Evolutionary conservation across 2,329 filamentous ascomycete species (phyloP), one percentile per base, ranked within the genome.

Genomic region (Cladosporium sp.): DNA sequence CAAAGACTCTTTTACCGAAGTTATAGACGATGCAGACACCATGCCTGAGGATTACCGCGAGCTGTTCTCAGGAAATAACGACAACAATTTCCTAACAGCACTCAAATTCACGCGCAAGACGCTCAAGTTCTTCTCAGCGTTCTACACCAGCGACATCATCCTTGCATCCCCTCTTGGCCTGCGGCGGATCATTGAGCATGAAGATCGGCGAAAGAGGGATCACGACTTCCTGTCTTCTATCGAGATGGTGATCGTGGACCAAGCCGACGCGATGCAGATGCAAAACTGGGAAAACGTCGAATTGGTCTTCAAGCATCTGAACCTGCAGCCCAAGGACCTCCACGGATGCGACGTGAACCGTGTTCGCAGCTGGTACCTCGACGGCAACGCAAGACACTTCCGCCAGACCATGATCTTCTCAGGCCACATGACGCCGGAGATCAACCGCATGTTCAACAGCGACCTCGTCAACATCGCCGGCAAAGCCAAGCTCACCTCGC

Each of bases 281-380:
- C 93, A 98, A 69, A 97, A 95, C 68, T 97, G 92, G 91, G 90
- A 96, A 64, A 92, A 98, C 66, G 82, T 96, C 56, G 88, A 95
- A 68, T 88, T 87, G 67, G 87, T 96, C 62, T 91, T 97, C 65
- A 84, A 89, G 57, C 89, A 95, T 68, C 80, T 98, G 57, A 98
- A 98, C 68, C 77, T 87, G 18, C 89, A 95, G 63, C 92, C 93
- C 35, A 89, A 86, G 64, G 63, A 66, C 28, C 82, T 89, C 1
- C 91, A 96, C 69, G 91, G 87, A 59, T 95, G 89, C 64, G 93
- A 98, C 73, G 95, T 97, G 68, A 88, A 86, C 60, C 87, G 93
- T 14, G 88, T 97, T 5, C 81, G 91, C 46, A 83, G 78, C 58
- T 97, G 89, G 89, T 97, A 96, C 66, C 79, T 97, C n/a, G 90